phyloP scores from a whole-genome alignment of 805 yeast genomes.

The Zygosaccharomyces pseudorouxii region DNA sequence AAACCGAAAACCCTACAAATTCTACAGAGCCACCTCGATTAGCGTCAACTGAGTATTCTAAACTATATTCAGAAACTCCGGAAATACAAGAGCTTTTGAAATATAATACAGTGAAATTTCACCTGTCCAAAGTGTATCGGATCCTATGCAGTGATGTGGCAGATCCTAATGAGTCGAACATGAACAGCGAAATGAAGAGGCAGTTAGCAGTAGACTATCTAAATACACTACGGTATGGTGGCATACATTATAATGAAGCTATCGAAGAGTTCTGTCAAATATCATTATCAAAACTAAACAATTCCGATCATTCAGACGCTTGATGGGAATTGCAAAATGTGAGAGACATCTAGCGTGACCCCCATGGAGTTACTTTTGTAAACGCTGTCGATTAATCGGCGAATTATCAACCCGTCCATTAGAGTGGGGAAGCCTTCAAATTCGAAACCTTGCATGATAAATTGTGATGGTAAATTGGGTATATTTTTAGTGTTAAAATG shows the following conservation, averaged over 20 bases:
- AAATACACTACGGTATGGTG: conserved; percentile 52
- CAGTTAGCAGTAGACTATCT: conserved; percentile 57
- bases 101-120: conserved; percentile 47
- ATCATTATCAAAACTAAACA: not conserved
- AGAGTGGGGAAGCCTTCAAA: conserved; percentile 33
- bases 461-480: conserved; percentile 22
- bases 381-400: conserved; percentile 27
- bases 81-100: conserved; percentile 44
- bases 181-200: conserved; percentile 36
- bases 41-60: conserved; percentile 22
- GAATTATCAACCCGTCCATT: conserved; percentile 26
- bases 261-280: conserved; percentile 57
- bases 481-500: conserved; percentile 27
- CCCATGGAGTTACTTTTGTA: conserved; percentile 24
- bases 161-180: conserved; percentile 19
- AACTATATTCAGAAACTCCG: conserved; percentile 37
- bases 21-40: conserved; percentile 1
- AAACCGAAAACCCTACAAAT: not conserved
- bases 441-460: conserved; percentile 27
- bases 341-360: conserved; percentile 19
- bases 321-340: conserved; percentile 1
- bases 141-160: conserved; percentile 35
- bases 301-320: not conserved
- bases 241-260: conserved; percentile 55
- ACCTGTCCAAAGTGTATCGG: conserved; percentile 46